Conservation (phyloP, 441 rosid species). For the Corymbia citriodora region DNA sequence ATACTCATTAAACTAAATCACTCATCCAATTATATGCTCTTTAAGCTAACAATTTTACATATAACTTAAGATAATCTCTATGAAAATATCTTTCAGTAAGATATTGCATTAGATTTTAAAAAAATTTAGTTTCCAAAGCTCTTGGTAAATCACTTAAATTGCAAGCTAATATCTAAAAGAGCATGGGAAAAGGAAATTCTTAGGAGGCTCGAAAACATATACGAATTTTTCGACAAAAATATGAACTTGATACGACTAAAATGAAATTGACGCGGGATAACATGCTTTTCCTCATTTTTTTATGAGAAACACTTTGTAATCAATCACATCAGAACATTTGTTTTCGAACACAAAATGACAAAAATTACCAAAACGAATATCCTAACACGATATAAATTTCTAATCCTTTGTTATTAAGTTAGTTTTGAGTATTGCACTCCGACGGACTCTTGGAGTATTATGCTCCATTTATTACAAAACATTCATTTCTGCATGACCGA, state of each 20-base stretch:
- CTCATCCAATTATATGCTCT: neutral
- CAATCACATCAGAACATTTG: neutral
- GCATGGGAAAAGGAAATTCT: neutral
- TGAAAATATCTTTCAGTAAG: neutral
- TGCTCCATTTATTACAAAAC: too few species aligned
- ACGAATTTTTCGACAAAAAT: neutral
- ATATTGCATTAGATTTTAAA: neutral
- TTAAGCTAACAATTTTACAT: neutral
- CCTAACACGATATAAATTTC: rapidly evolving
- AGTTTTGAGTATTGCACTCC: too few species aligned
- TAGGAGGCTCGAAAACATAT: neutral
- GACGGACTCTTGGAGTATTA: too few species aligned
- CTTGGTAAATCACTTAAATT: neutral
- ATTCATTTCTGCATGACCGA: too few species aligned
- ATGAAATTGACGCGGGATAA: rapidly evolving
- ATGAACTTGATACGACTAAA: neutral
- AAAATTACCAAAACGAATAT: rapidly evolving
- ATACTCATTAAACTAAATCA: neutral
- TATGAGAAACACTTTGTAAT: neutral
- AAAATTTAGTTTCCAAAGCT: neutral
- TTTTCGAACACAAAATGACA: too few species aligned
- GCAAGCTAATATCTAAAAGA: neutral
- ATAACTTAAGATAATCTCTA: neutral
- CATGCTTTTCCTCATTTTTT: neutral
- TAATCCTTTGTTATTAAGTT: too few species aligned